Evolutionary conservation across 192 early-diverging fungal species (phyloP), one percentile per base, ranked within the genome.

Genomic region (Cetraspora pellucida): DNA sequence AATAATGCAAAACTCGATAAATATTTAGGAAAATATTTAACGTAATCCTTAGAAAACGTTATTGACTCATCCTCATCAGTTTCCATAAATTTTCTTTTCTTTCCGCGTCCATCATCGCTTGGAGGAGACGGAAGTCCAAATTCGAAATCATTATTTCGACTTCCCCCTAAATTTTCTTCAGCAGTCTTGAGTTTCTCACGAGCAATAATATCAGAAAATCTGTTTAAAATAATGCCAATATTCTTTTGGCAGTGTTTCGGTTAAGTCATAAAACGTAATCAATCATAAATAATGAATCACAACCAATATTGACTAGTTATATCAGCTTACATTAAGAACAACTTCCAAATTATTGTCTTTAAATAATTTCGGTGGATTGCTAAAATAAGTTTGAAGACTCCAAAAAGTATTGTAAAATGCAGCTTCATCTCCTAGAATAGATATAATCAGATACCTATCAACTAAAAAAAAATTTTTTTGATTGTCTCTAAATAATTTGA

Each of bases 21-120:
- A 78, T 91, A 93, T 75, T 94, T 91, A 11, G 94, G 92, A 64
- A 93, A 95, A 77, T 90, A 91, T 59, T 84, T 80, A 10, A 89
- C 68, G 17, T 79, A 45, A 54, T 82, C 69, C 25, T 71, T 71
- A 8, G 45, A n/a, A 0, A 19, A 71, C 37, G 17, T 37, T 65
- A 65, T 7, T 44, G 63, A 37, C 17, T 65, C 63, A 16, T 71
- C 69, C 16, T 49, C 46, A 1, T 71, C 69, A 52, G 11, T 27
- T 8, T 54, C 50, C 1, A 30, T 11, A 30, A 23, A 10, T 37
- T 49, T 17, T 31, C 43, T 23, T 68, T 37, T 23, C 7, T 28
- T 21, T 68, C 66, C 3, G 14, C 46, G 16, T 68, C 66, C 30
- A 68, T n/a, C 21, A 43, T 37, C 66, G 45, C 43, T 37, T 37